Percentiles rank a stretch among this genome's conserved stretches.
These are phyloP conservation scores for Pseudognaphalium luteoalbum DNA, from an alignment of 129 eudicot species.

Conservation along the genomic window DNA sequence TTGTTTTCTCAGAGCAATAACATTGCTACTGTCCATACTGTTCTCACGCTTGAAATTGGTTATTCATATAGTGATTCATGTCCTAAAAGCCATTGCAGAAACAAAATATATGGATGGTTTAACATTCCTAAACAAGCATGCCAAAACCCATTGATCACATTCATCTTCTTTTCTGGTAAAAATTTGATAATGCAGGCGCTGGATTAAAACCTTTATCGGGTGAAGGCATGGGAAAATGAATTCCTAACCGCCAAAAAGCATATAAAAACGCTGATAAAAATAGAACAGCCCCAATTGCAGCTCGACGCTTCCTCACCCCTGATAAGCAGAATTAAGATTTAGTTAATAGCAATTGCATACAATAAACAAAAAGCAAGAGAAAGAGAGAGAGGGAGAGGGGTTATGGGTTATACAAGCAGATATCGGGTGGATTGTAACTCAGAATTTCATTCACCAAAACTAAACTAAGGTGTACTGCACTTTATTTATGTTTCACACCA, in stretches of 20 bases:
- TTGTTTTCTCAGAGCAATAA: conserved; percentile 8
- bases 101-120: too few species aligned
- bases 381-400: neutral
- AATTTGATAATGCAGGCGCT: conserved; percentile 2
- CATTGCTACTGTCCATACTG: neutral
- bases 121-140: neutral
- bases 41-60: neutral
- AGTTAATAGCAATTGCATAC: neutral
- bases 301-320: conserved; percentile 93
- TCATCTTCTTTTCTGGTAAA: neutral
- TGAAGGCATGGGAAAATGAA: conserved; percentile 99
- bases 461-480: neutral
- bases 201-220: conserved; percentile 82
- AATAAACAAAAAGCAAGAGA: neutral
- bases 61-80: conserved; percentile 9
- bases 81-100: neutral
- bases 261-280: conserved; percentile 77
- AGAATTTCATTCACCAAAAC: neutral
- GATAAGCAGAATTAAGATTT: conserved; percentile 24
- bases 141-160: conserved; percentile 6
- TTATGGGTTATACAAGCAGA: neutral
- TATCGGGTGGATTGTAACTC: neutral
- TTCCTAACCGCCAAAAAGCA: conserved; percentile 97
- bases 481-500: conserved; percentile 3
- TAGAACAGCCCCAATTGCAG: conserved; percentile 85